Base-by-base conservation (phyloP, 1,139 yeast species). In the Geotrichum phurueaensis region DNA sequence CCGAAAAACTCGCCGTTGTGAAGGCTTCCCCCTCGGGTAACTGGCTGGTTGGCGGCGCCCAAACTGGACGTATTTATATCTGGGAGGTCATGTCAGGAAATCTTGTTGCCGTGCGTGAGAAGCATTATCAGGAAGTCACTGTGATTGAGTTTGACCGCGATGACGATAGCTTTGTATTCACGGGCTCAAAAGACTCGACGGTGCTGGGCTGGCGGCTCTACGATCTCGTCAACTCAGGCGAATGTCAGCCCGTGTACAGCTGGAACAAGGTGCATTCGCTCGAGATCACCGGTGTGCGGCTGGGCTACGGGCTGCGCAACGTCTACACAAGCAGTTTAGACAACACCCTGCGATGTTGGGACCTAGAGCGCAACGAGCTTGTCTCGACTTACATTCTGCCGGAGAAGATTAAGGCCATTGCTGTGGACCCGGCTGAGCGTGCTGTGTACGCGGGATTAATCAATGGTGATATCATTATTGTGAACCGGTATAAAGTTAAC, bases 61-160 rank as follows among this genome's bases (percentile, higher is more conserved):
- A 78, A 62, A 70, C 86, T 18, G 99, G 98, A 15, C 82, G 86
- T 68, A 67, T 94, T 25, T 88, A 87, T 69, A 73, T 92, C 3
- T 94, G 99, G 98, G 97, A 89, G 67, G 69, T 90, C 59, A 73
- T 80, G n/a, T 86, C 95, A 3, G 97, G 99, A 1, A 76, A 84
- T 55, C 77, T 94, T 62, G 69, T 92, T 47, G 79, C 83, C 64
- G 94, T 85, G 10, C 84, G 84, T 68, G 94, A 89, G 58, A 87
- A 90, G 0, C 99, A 94, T 75, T 94, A 90, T 73, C 97, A 92
- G 73, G 79, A 81, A 6, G 80, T 91, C 15, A 81, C 86, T 0
- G 79, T 78, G 43, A 71, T 92, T 31, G 78, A 78, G 63, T 83
- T 88, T 66, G 78, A 89, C 1, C 65, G 74, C 20, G 87, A 91